Evolutionary conservation across 768 basidiomycete genomes (phyloP).

Genomic region (Phanerochaete sordida): DNA sequence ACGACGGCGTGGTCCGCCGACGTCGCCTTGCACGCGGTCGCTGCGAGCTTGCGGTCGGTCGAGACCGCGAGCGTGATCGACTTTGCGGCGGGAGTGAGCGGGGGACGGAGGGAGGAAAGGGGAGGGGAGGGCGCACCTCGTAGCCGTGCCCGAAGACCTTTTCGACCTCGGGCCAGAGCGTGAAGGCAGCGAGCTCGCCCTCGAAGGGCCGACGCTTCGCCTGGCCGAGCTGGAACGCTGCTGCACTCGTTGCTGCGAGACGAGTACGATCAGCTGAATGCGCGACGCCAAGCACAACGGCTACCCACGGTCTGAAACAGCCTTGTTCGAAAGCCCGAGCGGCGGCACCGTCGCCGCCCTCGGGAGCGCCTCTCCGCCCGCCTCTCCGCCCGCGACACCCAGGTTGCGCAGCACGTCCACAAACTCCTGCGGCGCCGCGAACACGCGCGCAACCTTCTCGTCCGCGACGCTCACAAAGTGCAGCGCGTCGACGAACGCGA

Average conservation of each 20-base stretch:
- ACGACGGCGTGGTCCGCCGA: conserved; percentile 86
- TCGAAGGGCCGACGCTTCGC: conserved; percentile 62
- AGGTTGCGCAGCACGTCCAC: conserved; percentile 57
- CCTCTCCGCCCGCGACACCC: conserved; percentile 42
- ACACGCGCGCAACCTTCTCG: conserved; percentile 92
- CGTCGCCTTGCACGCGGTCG: conserved; percentile 89
- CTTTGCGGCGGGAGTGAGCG: conserved; percentile 33
- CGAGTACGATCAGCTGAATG: background rate
- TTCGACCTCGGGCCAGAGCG: conserved; percentile 95
- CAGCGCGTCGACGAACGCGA: conserved; percentile 69
- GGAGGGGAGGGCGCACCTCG: conserved; percentile 54
- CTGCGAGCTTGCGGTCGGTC: conserved; percentile 62
- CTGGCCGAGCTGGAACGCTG: conserved; percentile 9
- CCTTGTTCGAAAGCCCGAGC: conserved; percentile 92
- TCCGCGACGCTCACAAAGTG: conserved; percentile 91
- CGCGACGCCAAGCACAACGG: background rate
- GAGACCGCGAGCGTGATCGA: conserved; percentile 81
- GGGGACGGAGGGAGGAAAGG: too few species aligned
- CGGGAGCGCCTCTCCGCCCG: conserved; percentile 62
- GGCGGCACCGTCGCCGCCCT: conserved; percentile 88
- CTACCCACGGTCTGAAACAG: conserved; percentile 61
- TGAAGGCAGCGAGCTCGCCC: conserved; percentile 81
- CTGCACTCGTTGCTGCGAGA: background rate
- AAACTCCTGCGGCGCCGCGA: conserved; percentile 86
- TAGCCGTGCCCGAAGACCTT: conserved; percentile 98